Evolutionary conservation across 352 stramenopile genomes (phyloP).

Genomic region (Thraustotheca clavata): DNA sequence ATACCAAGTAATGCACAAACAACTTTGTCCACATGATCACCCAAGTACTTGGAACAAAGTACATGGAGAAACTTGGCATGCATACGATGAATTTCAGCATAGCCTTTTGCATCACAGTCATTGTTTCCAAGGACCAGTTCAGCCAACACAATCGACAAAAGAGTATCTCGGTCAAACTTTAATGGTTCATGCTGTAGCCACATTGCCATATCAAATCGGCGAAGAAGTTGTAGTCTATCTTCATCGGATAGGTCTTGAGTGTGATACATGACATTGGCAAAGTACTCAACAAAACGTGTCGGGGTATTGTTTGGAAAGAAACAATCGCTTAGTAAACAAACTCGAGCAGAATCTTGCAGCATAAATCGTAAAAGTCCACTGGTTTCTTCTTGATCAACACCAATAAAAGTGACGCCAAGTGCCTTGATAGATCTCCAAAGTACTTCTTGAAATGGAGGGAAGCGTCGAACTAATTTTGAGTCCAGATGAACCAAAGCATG

Average conservation of each 20-base stretch:
- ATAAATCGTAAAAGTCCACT: conserved; percentile 73
- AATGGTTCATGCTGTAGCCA: conserved; percentile 68
- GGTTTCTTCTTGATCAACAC: conserved; percentile 72
- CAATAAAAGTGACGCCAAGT: conserved; percentile 68
- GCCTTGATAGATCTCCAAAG: conserved; percentile 79
- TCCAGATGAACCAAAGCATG: conserved; percentile 65
- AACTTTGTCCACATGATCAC: conserved; percentile 77
- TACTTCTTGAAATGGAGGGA: conserved; percentile 73
- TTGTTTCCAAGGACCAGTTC: conserved; percentile 31
- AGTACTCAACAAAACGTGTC: conserved; percentile 78
- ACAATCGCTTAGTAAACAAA: conserved; percentile 71
- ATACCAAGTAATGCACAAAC: conserved; percentile 69
- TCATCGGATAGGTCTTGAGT: conserved; percentile 57
- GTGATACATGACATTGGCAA: conserved; percentile 75
- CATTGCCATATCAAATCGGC: conserved; percentile 63
- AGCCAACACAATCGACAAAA: conserved; percentile 65
- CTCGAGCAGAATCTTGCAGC: conserved; percentile 73
- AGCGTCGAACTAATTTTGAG: conserved; percentile 68
- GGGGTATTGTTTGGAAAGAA: conserved; percentile 68
- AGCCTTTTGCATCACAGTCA: too few species aligned
- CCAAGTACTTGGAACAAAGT: conserved; percentile 53
- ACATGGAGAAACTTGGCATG: conserved; percentile 63
- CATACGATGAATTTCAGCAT: conserved; percentile 45
- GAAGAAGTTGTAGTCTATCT: conserved; percentile 60
- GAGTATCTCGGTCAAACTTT: conserved; percentile 75